Percentiles rank a stretch among this genome's conserved stretches.
phyloP scores from a whole-genome alignment of 148 eudicot species.

The Rhododendron vialii region DNA sequence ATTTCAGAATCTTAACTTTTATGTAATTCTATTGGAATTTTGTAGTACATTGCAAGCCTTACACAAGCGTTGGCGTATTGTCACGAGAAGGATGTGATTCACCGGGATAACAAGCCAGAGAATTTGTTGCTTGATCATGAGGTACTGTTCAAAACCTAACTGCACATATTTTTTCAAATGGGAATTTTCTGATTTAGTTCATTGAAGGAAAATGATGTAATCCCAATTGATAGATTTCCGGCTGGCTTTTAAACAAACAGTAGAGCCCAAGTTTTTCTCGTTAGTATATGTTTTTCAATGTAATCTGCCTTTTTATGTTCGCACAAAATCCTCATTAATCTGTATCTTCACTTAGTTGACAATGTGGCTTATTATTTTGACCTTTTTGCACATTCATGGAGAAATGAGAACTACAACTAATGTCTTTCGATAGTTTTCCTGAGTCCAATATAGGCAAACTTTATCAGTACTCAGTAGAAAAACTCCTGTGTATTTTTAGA shows the following conservation, averaged over 20 bases:
- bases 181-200: background rate
- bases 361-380: background rate
- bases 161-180: background rate
- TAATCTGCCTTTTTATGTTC: background rate
- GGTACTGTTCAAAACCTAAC: conserved; percentile 32
- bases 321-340: background rate
- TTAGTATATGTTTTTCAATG: background rate
- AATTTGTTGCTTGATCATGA: conserved; percentile 87
- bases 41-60: conserved; percentile 76
- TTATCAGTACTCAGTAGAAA: too few species aligned
- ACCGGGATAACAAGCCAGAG: conserved; percentile 93
- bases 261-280: background rate
- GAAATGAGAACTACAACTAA: background rate
- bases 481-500: background rate
- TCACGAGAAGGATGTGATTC: conserved; percentile 84
- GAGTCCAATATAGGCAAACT: too few species aligned
- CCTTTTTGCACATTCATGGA: background rate
- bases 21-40: conserved; percentile 7
- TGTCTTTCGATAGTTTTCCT: background rate
- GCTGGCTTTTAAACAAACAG: background rate
- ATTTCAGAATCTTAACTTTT: background rate
- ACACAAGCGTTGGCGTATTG: conserved; percentile 80
- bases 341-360: background rate
- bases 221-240: background rate
- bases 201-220: background rate